phyloP scores from a whole-genome alignment of 192 early-diverging fungal genomes.

The Coemansia sp. region DNA sequence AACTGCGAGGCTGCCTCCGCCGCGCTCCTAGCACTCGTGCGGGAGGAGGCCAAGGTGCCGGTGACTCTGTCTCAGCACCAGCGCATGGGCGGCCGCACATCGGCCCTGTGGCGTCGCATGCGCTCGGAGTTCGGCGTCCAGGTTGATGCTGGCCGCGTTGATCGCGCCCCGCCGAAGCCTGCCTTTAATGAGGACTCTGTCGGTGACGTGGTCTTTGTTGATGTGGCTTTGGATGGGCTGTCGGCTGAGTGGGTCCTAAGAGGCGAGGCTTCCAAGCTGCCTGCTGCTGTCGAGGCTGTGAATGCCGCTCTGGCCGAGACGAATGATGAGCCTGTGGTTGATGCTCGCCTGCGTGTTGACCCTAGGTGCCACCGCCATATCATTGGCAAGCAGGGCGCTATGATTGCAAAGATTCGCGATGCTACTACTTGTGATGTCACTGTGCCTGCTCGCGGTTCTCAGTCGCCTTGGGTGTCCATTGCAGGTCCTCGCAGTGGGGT shows the following conservation, averaged over 20 bases:
- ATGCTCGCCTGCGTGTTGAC: constrained; percentile 51
- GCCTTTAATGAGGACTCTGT: constrained; percentile 6
- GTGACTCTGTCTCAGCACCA: constrained; percentile 60
- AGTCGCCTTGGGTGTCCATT: constrained; percentile 27
- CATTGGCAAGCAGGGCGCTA: constrained; percentile 72
- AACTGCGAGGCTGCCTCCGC: constrained; percentile 53
- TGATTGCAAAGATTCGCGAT: constrained; percentile 67
- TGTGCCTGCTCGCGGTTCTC: constrained; percentile 53
- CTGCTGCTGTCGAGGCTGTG: constrained; percentile 34
- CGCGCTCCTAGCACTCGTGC: constrained; percentile 54
- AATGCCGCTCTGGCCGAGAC: constrained; percentile 14
- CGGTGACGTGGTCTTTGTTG: constrained; percentile 25
- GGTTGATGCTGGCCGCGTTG: constrained; percentile 50
- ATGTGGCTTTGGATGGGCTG: constrained; percentile 11
- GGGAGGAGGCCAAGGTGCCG: constrained; percentile 53
- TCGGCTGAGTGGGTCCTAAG: constrained; percentile 55
- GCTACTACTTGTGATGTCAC: constrained; percentile 65
- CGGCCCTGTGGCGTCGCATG: constrained; percentile 55
- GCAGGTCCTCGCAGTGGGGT: constrained; percentile 27
- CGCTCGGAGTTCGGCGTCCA: constrained; percentile 64
- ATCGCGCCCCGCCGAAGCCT: constrained; percentile 32
- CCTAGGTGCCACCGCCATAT: constrained; percentile 62
- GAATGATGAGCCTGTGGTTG: neutral
- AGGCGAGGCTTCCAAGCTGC: constrained; percentile 56
- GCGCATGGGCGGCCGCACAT: constrained; percentile 55